Base-by-base conservation (phyloP, 345 rosid species). In the Camelina sativa region DNA sequence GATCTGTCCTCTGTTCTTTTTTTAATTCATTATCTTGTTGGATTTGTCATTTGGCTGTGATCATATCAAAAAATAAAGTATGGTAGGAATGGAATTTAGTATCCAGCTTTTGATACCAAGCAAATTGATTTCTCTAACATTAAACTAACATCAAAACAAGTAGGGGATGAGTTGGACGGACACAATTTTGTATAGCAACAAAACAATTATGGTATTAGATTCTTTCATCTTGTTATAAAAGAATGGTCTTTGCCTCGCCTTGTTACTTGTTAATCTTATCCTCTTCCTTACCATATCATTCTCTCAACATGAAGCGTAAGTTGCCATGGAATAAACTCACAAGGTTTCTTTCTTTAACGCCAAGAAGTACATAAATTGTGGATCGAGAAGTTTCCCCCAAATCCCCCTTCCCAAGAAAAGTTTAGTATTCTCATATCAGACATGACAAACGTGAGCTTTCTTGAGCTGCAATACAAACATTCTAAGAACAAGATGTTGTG, bases 301-400 rank as follows among this genome's bases (percentile, higher is more conserved):
- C 37, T 59, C 51, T 22, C 70, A 35, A 74, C 54, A 48, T 25
- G 67, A 59, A 48, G 22, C 22, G 28, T 37, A 58, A 65, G 20
- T 74, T 65, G 52, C 59, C 20, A 65, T 22, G 59, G 78, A 75
- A 75, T 75, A 75, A 75, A 67, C 56, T 52, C 46, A 67, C 37
- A 51, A 23, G 25, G 25, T 23, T 23, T 20, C 22, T 20, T 20
- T 20, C 22, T 20, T 20, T 20, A 20, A 20, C 22, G 22, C 22
- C 22, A 20, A 20, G 22, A 20, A 20, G 22, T 20, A 20, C 22
- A 20, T 20, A 20, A 20, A 20, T 20, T 20, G 22, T 20, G 22
- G 22, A 20, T 20, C 22, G 1, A 20, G 22, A 1, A 20, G 22
- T 20, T 20, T 20, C 22, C 22, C 22, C 22, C 22, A 20, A 20